phyloP scores from a whole-genome alignment of 2,329 filamentous ascomycete species.

The Colletotrichum somersetense region DNA sequence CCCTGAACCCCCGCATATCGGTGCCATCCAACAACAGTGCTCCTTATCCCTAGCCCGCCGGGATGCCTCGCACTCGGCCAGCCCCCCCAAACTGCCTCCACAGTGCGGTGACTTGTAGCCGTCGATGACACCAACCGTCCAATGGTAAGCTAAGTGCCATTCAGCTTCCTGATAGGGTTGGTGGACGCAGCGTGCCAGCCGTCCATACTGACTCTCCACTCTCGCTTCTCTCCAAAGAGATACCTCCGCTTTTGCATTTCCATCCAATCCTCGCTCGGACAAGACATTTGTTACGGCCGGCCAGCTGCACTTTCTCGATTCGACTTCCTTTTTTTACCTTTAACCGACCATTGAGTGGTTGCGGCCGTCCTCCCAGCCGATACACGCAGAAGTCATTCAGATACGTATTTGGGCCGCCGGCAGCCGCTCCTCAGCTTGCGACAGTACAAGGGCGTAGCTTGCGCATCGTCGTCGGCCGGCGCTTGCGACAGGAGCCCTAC shows the following conservation, averaged over 20 bases:
- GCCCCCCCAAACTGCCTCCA: conserved; percentile 25
- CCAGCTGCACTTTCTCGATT: conserved; percentile 5
- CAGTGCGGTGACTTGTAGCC: conserved; percentile 33
- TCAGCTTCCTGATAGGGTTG: conserved; percentile 37
- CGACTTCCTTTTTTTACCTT: conserved; percentile 23
- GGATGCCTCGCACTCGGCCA: not conserved
- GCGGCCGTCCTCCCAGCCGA: conserved; percentile 8
- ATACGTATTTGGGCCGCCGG: not conserved
- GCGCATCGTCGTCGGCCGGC: conserved; percentile 43
- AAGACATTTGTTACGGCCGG: conserved; percentile 30
- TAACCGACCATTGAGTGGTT: not conserved
- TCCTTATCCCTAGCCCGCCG: conserved; percentile 1
- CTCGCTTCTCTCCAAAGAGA: conserved; percentile 23
- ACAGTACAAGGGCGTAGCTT: conserved; percentile 9
- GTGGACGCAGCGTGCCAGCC: conserved; percentile 18
- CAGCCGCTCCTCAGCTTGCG: not conserved
- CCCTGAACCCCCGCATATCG: conserved; percentile 21
- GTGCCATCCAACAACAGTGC: conserved; percentile 1
- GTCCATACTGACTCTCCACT: conserved; percentile 17
- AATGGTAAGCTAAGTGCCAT: conserved; percentile 22
- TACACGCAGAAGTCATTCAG: not conserved
- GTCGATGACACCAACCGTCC: conserved; percentile 15
- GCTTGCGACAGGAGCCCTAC: conserved; percentile 46
- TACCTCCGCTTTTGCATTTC: conserved; percentile 37
- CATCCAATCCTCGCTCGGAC: conserved; percentile 21